Conservation (phyloP, 176 grass and related monocot species). For the Avena insularis region DNA sequence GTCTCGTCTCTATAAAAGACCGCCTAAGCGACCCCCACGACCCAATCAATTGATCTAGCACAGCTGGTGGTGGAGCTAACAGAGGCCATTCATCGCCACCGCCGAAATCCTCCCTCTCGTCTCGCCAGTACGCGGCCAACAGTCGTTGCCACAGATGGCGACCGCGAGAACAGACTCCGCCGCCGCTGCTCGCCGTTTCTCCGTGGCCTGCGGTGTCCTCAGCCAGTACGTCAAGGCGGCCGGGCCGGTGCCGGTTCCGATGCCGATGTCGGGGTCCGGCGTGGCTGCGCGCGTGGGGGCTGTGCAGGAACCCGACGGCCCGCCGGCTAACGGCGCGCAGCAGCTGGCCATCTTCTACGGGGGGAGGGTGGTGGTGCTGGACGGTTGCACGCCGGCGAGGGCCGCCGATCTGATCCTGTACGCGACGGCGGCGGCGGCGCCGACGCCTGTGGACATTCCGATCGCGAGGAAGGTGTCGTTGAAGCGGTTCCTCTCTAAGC, state of each 20-base stretch:
- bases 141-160: conserved; percentile 23
- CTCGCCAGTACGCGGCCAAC: neutral
- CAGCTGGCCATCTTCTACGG: conserved; percentile 84
- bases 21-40: neutral
- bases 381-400: conserved; percentile 60
- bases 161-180: conserved; percentile 4
- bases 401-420: conserved; percentile 46
- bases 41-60: neutral
- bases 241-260: neutral
- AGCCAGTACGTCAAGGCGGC: conserved; percentile 57
- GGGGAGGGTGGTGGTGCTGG: conserved; percentile 70
- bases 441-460: conserved; percentile 53
- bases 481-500: conserved; percentile 79
- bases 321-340: neutral
- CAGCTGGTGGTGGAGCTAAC: neutral
- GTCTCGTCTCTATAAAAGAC: neutral
- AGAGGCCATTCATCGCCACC: neutral
- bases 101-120: neutral
- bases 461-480: conserved; percentile 78
- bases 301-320: neutral
- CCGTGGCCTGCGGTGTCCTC: conserved; percentile 65
- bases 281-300: neutral
- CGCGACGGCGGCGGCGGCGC: neutral
- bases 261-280: neutral
- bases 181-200: conserved; percentile 40